Percentiles rank a stretch among this genome's conserved stretches.
Conservation (phyloP, 352 stramenopile species). For the Pythium apleroticum region DNA sequence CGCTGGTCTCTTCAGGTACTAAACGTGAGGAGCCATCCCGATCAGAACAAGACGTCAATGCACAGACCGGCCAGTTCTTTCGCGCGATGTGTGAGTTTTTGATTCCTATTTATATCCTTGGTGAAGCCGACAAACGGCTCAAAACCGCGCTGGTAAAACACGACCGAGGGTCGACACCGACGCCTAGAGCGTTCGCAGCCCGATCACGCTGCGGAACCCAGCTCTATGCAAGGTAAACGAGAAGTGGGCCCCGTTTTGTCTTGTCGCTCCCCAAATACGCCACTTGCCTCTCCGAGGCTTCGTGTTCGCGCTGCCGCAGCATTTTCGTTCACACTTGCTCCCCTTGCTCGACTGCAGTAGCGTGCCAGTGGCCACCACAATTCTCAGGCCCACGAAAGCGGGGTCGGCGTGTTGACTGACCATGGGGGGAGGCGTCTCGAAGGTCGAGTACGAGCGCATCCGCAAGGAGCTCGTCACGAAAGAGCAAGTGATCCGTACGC, state of each 20-base stretch:
- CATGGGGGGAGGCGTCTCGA: slow-evolving; percentile 77
- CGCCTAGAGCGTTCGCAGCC: no score
- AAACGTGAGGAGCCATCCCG: background rate
- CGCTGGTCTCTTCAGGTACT: no score
- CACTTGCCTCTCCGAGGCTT: background rate
- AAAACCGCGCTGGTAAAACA: background rate
- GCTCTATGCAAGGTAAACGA: no score
- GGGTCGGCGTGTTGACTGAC: background rate
- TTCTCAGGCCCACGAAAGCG: no score
- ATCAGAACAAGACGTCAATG: background rate
- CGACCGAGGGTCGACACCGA: no score
- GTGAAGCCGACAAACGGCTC: background rate
- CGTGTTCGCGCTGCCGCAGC: background rate
- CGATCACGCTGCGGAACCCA: background rate
- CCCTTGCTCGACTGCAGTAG: background rate
- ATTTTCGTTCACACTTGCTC: background rate
- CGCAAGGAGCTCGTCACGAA: slow-evolving; percentile 67
- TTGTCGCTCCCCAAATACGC: background rate
- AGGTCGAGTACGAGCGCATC: slow-evolving; percentile 69
- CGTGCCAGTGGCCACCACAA: no score
- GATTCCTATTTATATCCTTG: background rate
- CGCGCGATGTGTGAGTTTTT: background rate
- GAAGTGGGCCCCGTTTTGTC: background rate
- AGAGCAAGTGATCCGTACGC: slow-evolving; percentile 62
- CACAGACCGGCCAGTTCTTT: no score